Conservation (phyloP, 441 rosid species). For the Hura crepitans region DNA sequence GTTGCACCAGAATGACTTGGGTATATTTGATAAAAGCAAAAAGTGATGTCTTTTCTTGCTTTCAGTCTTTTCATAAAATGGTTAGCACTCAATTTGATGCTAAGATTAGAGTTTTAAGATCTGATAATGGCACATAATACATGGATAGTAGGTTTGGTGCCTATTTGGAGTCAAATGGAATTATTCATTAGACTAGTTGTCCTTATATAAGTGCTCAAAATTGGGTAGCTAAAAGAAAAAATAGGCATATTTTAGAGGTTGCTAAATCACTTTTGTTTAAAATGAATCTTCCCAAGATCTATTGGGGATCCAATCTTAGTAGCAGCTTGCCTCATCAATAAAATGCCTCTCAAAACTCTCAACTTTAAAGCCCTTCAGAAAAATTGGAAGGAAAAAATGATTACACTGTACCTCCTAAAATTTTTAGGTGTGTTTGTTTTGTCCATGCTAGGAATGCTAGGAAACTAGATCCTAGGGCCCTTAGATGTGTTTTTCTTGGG, state of each 20-base stretch:
- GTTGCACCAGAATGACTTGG: constrained; percentile 1
- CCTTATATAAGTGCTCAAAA: too few relatives aligned
- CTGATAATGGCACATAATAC: not conserved
- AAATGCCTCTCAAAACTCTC: too few relatives aligned
- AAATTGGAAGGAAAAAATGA: not conserved
- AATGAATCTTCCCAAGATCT: too few relatives aligned
- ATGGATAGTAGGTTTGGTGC: not conserved
- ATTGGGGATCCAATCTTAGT: not conserved
- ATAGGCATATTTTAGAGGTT: too few relatives aligned
- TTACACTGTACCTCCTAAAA: not conserved
- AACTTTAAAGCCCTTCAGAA: not conserved
- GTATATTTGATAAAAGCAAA: not conserved
- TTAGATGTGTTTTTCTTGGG: not conserved
- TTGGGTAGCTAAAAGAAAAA: too few relatives aligned
- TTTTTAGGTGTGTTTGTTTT: too few relatives aligned
- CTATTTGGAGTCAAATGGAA: not conserved
- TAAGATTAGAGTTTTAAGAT: not conserved
- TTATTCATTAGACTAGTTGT: too few relatives aligned
- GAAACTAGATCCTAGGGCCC: not conserved
- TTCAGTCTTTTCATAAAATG: not conserved
- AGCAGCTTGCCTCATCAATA: not conserved
- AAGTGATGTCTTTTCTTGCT: not conserved
- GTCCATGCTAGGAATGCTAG: not conserved
- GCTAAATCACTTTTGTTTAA: too few relatives aligned
- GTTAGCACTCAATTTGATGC: not conserved